Base-by-base conservation (phyloP, 1,284 basidiomycete species). In the Leccinum griseonigrum region DNA sequence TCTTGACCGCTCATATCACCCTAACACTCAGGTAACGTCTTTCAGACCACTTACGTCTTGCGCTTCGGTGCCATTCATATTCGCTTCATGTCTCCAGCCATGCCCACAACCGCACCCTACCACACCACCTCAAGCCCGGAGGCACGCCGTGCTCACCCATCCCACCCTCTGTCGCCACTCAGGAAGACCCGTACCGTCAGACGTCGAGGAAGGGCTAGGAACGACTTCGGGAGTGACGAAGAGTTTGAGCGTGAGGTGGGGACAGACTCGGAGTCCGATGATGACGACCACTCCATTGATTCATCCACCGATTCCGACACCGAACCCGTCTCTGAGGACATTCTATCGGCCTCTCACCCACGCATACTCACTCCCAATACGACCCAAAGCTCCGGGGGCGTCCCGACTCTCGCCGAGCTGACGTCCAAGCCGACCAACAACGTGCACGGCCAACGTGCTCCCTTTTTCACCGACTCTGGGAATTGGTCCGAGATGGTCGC, bases 401-500 rank as follows among this genome's bases (percentile, higher is more conserved):
- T 67, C 8, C 66, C 69, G 28, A 66, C 70, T 2, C 64, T 79
- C 38, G 60, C 66, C 26, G 70, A 71, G 26, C 57, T 67, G 13
- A 59, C 59, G 1, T 62, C 64, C 36, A 70, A 65, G 54, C 71
- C 51, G 58, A 70, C 57, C 67, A 74, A 67, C 36, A 61, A 40
- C 29, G 74, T 48, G 3, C 22, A 74, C 66, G 75, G 69, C 29
- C 74, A 69, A 10, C 67, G 74, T 51, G 73, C 79, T 43, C 76
- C 86, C 5, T 88, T 90, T 69, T 86, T 87, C 65, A 69, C 76
- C 16, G 70, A 80, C 18, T 66, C 81, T 43, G 79, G 81, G 16
- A 83, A 85, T 68, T 93, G 91, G 91, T 88, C 89, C 8, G 90
- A 93, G 71, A 88, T 91, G 84, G 88, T 91, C n/a, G 81, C 84